Percentiles rank a stretch among this genome's conserved stretches.
Evolutionary conservation across 2,329 filamentous ascomycete genomes (phyloP).

Genomic region (Aspergillus eucalypticola): DNA sequence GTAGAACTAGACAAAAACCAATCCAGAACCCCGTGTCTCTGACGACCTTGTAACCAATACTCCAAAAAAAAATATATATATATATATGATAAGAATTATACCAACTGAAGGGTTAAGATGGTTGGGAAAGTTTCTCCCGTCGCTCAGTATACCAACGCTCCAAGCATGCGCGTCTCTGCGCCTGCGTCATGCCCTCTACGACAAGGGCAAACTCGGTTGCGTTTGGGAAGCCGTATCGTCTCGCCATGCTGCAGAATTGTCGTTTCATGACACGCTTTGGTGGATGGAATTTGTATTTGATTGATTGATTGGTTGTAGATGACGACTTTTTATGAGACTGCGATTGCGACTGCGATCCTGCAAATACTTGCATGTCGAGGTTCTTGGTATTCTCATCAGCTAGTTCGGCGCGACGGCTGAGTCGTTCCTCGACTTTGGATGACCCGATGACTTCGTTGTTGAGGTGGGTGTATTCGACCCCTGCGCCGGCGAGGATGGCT

Average conservation of each 20-base stretch:
- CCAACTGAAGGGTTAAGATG: no score
- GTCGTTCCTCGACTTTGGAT: constrained; percentile 83
- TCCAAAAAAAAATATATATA: no score
- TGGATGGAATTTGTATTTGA: constrained; percentile 68
- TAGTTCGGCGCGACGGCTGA: constrained; percentile 72
- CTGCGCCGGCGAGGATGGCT: constrained; percentile 82
- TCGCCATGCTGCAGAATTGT: constrained; percentile 91
- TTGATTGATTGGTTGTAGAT: constrained; percentile 36
- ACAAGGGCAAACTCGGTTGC: constrained; percentile 84
- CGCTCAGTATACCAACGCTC: constrained; percentile 76
- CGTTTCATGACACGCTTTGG: constrained; percentile 71
- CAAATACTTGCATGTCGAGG: constrained; percentile 35
- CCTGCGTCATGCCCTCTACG: constrained; percentile 88
- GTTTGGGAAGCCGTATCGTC: constrained; percentile 71
- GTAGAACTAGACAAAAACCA: no score
- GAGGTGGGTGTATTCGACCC: constrained; percentile 93
- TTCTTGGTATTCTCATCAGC: constrained; percentile 34
- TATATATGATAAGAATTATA: no score
- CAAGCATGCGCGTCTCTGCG: constrained; percentile 73
- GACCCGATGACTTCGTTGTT: constrained; percentile 94
- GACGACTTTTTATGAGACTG: not conserved
- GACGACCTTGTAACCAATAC: no score
- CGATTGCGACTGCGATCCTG: constrained; percentile 21
- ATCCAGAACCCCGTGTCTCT: no score
- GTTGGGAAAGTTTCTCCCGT: constrained; percentile 47